These are phyloP conservation scores for Rhizophagus sp. DNA, from an alignment of 192 early-diverging fungal species.

Conservation along the genomic window DNA sequence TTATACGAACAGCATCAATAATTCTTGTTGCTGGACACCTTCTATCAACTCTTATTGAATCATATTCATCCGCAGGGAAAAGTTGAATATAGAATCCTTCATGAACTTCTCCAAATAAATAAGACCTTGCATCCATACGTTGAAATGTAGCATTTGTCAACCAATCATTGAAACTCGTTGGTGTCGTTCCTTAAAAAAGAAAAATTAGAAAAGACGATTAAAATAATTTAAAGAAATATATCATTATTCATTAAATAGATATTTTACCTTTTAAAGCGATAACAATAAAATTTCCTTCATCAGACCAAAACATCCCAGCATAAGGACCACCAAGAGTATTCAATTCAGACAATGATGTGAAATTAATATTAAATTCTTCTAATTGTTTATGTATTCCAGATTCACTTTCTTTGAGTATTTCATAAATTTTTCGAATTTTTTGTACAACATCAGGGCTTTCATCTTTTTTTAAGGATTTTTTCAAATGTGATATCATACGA, in stretches of 20 bases:
- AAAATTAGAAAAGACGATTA: too few species aligned
- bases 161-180: slow-evolving; percentile 52
- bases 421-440: slow-evolving; percentile 30
- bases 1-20: slow-evolving; percentile 37
- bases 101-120: slow-evolving; percentile 52
- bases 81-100: slow-evolving; percentile 55
- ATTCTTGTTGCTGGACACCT: slow-evolving; percentile 46
- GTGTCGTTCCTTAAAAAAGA: slow-evolving; percentile 41
- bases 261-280: slow-evolving; percentile 39
- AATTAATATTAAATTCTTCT: slow-evolving; percentile 33
- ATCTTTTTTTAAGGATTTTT: background rate
- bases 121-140: slow-evolving; percentile 48
- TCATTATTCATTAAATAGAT: too few species aligned
- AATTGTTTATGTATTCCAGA: slow-evolving; percentile 35
- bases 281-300: slow-evolving; percentile 44
- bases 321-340: slow-evolving; percentile 52
- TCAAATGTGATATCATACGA: slow-evolving; percentile 23
- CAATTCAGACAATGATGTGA: slow-evolving; percentile 48
- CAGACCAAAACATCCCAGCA: slow-evolving; percentile 49
- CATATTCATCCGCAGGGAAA: slow-evolving; percentile 38
- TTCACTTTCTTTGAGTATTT: slow-evolving; percentile 37
- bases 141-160: slow-evolving; percentile 50
- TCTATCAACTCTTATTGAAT: slow-evolving; percentile 12
- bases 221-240: too few species aligned
- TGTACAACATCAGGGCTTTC: background rate